Percentiles rank a stretch among this genome's conserved stretches.
phyloP scores from a whole-genome alignment of 176 grass and related monocot genomes.

The Bolboschoenus planiculmis region DNA sequence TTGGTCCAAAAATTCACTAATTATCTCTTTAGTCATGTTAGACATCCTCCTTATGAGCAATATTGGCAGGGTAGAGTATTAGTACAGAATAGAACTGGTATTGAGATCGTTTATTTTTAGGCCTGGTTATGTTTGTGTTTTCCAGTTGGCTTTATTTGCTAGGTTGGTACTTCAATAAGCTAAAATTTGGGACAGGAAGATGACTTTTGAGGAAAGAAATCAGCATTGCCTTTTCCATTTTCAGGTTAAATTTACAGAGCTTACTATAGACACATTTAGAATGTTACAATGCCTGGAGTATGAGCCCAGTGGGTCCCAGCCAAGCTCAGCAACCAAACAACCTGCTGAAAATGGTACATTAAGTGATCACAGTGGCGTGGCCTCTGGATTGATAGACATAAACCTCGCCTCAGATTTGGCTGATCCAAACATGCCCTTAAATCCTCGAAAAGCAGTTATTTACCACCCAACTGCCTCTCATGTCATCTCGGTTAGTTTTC shows the following conservation, averaged over 20 bases:
- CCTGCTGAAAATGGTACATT: constrained; percentile 79
- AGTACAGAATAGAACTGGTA: not conserved
- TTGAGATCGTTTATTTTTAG: not conserved
- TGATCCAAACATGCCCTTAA: constrained; percentile 79
- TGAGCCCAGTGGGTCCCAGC: constrained; percentile 87
- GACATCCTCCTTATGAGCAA: too few species aligned
- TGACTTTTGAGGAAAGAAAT: not conserved
- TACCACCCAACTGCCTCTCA: constrained; percentile 78
- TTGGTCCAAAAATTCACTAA: not conserved
- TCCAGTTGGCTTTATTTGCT: not conserved
- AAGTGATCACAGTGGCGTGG: constrained; percentile 78
- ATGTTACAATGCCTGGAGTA: constrained; percentile 95
- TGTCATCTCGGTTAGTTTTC: constrained; percentile 69
- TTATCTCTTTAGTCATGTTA: not conserved
- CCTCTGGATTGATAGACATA: constrained; percentile 90
- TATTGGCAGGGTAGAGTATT: not conserved
- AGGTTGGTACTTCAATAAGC: not conserved
- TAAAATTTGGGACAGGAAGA: not conserved
- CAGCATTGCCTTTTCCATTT: not conserved
- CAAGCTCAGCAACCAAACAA: constrained; percentile 58
- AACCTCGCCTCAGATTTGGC: constrained; percentile 82
- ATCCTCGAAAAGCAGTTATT: constrained; percentile 89
- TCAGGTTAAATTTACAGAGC: constrained; percentile 94
- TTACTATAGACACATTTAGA: constrained; percentile 86
- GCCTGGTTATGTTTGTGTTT: not conserved